Evolutionary conservation across 352 stramenopile genomes (phyloP), one percentile per base, ranked within the genome.

Genomic region (Pythium scleroteichum): DNA sequence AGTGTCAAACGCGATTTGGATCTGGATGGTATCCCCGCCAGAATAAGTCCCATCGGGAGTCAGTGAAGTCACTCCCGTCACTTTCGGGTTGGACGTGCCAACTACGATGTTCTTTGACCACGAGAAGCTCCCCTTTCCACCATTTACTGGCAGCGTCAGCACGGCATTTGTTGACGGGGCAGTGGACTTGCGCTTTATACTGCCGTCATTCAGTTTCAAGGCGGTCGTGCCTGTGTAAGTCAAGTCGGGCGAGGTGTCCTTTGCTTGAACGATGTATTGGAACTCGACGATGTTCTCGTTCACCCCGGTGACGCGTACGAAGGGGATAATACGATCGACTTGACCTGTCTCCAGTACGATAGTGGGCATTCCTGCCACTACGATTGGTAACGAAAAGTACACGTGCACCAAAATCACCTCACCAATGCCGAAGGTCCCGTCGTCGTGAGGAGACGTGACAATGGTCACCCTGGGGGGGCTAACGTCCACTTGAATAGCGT

Each of bases 31-130:
- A 44, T 91, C 81, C 9, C 84, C 84, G 8, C 78, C 78, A 12
- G 81, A 88, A 69, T 93, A 93, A 2, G 55, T 59, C 0, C 77
- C 76, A 57, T 81, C 48, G 8, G 48, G 41, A 22, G 51, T 70
- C 0, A 63, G 42, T 12, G 81, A 62, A 0, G 70, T 71, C 5
- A 94, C 73, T 14, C 61, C 63, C 10, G 76, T 35, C 38, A 90
- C 55, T 40, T 73, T 76, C 10, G 82, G 78, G 23, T 72, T 69
- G 0, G 69, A 78, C 0, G 85, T 91, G 58, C 92, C 75, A 48
- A 94, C 76, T 6, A 94, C 69, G 7, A 92, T 77, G 52, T 90
- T 89, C 46, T 84, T 88, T 41, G 76, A 84, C 3, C 82, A 75
- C 2, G 78, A 87, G 12, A 92, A 44, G 65, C 80, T 90, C 1